phyloP scores from a whole-genome alignment of 2,329 filamentous ascomycete genomes.

The Colletotrichum trifolii region DNA sequence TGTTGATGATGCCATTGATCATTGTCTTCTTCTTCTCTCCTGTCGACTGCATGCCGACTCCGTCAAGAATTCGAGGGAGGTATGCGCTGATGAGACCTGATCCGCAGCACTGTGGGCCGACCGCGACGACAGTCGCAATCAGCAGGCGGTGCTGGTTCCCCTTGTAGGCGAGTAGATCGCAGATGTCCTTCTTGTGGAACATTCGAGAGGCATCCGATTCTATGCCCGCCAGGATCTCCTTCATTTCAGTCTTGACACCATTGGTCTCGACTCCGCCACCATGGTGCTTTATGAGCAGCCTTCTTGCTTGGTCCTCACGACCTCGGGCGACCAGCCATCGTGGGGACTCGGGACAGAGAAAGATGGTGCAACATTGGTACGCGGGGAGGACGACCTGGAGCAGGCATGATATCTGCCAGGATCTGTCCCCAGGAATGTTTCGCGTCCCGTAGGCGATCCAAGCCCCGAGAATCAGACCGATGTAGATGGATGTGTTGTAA shows the following conservation, averaged over 20 bases:
- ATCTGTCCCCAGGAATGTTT: not conserved
- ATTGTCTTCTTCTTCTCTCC: conserved; percentile 23
- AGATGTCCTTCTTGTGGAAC: conserved; percentile 34
- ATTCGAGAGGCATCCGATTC: conserved; percentile 27
- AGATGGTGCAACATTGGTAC: conserved; percentile 4
- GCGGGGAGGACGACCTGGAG: conserved; percentile 6
- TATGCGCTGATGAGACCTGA: conserved; percentile 21
- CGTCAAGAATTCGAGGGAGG: conserved; percentile 15
- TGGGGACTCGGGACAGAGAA: conserved; percentile 14
- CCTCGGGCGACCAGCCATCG: conserved; percentile 30
- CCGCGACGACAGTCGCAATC: conserved; percentile 15
- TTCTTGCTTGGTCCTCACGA: conserved; percentile 7
- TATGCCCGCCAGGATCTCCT: conserved; percentile 34
- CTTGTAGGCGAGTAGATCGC: conserved; percentile 11
- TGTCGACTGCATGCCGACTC: conserved; percentile 13
- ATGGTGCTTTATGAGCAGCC: conserved; percentile 36
- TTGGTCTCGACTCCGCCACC: conserved; percentile 28
- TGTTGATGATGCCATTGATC: conserved; percentile 28
- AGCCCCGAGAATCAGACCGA: conserved; percentile 30
- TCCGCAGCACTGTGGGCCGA: conserved; percentile 31
- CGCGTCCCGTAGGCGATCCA: conserved; percentile 8
- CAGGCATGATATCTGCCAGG: conserved; percentile 12
- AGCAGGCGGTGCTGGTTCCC: conserved; percentile 28
- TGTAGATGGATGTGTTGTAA: conserved; percentile 25
- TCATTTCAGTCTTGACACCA: conserved; percentile 23